Evolutionary conservation across 78 protist species (phyloP), one percentile per base, ranked within the genome.

Genomic region (Pelomyxa schiedti): DNA sequence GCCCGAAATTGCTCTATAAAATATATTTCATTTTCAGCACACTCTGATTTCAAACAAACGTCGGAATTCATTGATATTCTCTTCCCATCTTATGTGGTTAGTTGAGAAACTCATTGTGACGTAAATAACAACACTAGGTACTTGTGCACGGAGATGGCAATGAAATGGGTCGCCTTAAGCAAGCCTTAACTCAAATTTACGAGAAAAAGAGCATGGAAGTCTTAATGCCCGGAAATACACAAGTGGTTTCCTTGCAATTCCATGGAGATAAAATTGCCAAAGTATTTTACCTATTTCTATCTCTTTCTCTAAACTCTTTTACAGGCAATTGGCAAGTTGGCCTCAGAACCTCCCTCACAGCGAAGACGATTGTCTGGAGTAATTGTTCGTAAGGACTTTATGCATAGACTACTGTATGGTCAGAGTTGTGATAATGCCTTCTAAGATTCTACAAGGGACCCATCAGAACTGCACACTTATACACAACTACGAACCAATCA

Each of bases 11-110:
- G 86, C 63, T 3, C 70, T 0, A 90, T 95, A 3, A 35, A 41
- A 37, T 73, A 79, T 72, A 77, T 95, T 43, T 92, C 98, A 36
- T 96, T 96, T 78, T 42, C 84, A 0, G 99, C 99, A 1, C 99
- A 96, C 79, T 58, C 90, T 0, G 99, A 96, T 78, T 90, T 75
- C 72, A 39, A 67, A 28, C 98, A 94, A 78, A 93, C 96, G 0
- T 4, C 72, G 24, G 86, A 88, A 30, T 94, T 90, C 85, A 84
- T 95, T 47, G 81, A 75, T 38, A 76, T 36, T n/a, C 80, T 92
- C 36, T 43, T 52, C 16, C 88, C 98, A 24, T 80, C 86, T 3
- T 87, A 90, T 66, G 43, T 91, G 4, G 74, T 82, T 3, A 8
- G 69, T 65, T 36, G 8, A 24, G 8, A 65, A 36, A 35, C 30